A percentile compares a stretch with the other conserved stretches of the same genome.
phyloP scores from a whole-genome alignment of 768 basidiomycete genomes.

The Podaxis mareebaensis region DNA sequence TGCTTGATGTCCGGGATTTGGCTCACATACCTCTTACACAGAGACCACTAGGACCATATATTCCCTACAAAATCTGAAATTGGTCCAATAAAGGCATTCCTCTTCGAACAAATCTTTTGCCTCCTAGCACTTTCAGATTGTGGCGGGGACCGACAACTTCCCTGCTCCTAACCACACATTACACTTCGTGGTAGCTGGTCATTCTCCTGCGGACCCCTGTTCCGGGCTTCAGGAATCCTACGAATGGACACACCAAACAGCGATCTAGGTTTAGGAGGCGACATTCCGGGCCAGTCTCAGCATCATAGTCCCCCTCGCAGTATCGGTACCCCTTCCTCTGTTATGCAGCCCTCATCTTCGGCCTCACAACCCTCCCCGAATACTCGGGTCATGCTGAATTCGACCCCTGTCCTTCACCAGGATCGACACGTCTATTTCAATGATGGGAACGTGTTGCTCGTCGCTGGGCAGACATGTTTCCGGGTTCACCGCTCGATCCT shows the following conservation, averaged over 20 bases:
- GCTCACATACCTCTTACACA: not conserved
- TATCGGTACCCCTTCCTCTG: not conserved
- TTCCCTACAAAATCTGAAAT: not conserved
- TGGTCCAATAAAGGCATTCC: not conserved
- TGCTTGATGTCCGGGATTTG: not conserved
- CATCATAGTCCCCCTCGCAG: not conserved
- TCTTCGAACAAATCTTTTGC: no score
- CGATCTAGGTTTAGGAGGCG: not conserved
- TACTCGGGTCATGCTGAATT: not conserved
- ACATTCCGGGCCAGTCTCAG: not conserved
- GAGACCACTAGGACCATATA: not conserved
- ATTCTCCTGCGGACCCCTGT: not conserved
- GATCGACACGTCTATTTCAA: constrained; percentile 16
- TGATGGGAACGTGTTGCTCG: constrained; percentile 17
- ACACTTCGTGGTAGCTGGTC: not conserved
- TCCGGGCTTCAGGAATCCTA: not conserved
- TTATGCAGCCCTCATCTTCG: not conserved
- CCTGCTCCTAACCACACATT: not conserved
- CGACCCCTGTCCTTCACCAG: not conserved
- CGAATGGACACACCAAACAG: not conserved
- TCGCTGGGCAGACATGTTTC: constrained; percentile 15
- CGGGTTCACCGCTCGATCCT: constrained; percentile 16
- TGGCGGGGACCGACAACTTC: not conserved
- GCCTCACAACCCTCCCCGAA: not conserved
- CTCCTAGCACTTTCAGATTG: no score